Evolutionary conservation across 495 filamentous ascomycete genomes (phyloP).

Genomic region (Amorphotheca resinae): DNA sequence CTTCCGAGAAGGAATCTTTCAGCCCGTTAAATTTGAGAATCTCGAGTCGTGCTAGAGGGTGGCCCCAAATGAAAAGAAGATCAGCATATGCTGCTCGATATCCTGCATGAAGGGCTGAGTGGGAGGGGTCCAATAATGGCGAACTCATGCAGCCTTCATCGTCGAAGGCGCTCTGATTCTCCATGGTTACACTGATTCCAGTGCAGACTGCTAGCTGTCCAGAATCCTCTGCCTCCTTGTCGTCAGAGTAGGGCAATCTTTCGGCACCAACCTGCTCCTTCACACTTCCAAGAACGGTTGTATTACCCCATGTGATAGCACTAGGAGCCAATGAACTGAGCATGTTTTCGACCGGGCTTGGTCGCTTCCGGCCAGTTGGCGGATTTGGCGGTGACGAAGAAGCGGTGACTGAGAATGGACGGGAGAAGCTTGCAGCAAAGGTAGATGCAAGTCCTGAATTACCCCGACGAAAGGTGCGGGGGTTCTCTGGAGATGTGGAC

Average conservation of each 20-base stretch:
- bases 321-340: constrained; percentile 46
- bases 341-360: constrained; percentile 55
- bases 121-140: constrained; percentile 55
- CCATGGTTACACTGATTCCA: constrained; percentile 45
- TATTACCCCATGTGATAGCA: constrained; percentile 53
- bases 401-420: constrained; percentile 55
- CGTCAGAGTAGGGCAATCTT: constrained; percentile 32
- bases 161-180: constrained; percentile 68
- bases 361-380: constrained; percentile 57
- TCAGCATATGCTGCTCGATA: constrained; percentile 77
- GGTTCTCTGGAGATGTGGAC: constrained; percentile 62
- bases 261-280: constrained; percentile 24
- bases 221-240: constrained; percentile 23
- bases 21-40: constrained; percentile 72
- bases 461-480: constrained; percentile 34
- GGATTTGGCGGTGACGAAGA: constrained; percentile 40
- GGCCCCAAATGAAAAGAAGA: constrained; percentile 69
- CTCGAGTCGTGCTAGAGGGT: constrained; percentile 62
- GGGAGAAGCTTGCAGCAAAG: constrained; percentile 58
- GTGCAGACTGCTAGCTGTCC: constrained; percentile 30
- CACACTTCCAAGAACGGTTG: constrained; percentile 41
- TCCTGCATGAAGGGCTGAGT: constrained; percentile 44
- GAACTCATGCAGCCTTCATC: constrained; percentile 57
- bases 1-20: constrained; percentile 26
- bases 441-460: constrained; percentile 50